phyloP scores from a whole-genome alignment of 192 early-diverging fungal genomes.

The Linnemannia elongata region DNA sequence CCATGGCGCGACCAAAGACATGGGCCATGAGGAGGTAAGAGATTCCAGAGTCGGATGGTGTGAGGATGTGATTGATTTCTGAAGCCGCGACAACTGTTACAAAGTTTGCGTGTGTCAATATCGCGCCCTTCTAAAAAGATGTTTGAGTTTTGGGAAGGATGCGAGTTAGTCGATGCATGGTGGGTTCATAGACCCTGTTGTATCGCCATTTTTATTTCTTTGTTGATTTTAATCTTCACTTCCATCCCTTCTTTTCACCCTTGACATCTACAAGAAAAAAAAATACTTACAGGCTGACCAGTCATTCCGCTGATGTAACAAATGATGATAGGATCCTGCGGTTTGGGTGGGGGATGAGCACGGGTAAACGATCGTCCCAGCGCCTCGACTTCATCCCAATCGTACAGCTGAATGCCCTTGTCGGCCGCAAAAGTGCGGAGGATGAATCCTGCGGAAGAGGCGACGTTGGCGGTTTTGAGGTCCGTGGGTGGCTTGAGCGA shows the following conservation, averaged over 20 bases:
- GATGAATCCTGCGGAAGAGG: constrained; percentile 16
- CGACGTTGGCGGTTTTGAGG: constrained; percentile 6
- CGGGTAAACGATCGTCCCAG: constrained; percentile 67
- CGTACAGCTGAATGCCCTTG: constrained; percentile 66
- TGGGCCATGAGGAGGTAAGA: constrained; percentile 90
- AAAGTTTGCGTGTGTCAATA: constrained; percentile 80
- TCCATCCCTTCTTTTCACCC: background rate
- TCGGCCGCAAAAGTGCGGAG: constrained; percentile 74
- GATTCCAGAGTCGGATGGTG: constrained; percentile 24
- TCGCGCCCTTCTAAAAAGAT: constrained; percentile 59
- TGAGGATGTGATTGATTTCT: background rate
- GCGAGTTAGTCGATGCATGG: no score
- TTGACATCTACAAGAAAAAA: background rate
- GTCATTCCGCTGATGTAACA: constrained; percentile 91
- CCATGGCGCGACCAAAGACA: constrained; percentile 79
- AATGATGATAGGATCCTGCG: constrained; percentile 74
- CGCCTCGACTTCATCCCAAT: constrained; percentile 68
- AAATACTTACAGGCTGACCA: constrained; percentile 76
- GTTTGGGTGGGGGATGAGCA: constrained; percentile 65
- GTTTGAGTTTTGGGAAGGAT: background rate
- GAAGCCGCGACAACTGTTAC: constrained; percentile 56
- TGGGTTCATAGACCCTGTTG: background rate
- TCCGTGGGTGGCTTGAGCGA: constrained; percentile 57
- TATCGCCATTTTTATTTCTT: background rate
- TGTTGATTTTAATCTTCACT: background rate